These are phyloP conservation scores for Ulota crispa DNA, from an alignment of 225 moss, liverwort and hornwort species.

Conservation along the genomic window DNA sequence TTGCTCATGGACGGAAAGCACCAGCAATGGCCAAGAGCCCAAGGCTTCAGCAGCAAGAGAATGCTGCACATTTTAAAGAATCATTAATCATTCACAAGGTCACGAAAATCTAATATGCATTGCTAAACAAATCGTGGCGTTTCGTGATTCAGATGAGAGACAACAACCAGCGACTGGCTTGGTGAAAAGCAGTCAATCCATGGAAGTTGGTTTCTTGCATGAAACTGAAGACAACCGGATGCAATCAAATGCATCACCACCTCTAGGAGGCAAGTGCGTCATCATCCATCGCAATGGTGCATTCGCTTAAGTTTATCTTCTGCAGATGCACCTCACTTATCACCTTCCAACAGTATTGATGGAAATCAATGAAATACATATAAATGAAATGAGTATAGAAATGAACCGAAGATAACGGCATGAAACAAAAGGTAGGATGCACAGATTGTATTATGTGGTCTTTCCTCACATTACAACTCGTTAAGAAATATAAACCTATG, in stretches of 20 bases:
- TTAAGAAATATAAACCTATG: too few relatives aligned
- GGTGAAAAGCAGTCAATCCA: too few relatives aligned
- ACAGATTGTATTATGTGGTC: too few relatives aligned
- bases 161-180: neutral
- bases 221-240: neutral
- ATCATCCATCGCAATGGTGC: neutral
- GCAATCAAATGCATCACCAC: neutral
- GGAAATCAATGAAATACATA: neutral
- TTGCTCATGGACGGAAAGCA: neutral
- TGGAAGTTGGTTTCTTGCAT: neutral
- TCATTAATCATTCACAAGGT: neutral
- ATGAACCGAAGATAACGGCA: too few relatives aligned
- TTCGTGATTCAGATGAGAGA: neutral
- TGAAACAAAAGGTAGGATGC: too few relatives aligned
- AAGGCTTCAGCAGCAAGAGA: neutral
- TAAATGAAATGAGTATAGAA: neutral
- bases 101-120: neutral
- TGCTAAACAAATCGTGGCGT: neutral
- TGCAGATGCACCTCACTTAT: neutral
- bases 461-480: too few relatives aligned
- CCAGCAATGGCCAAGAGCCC: neutral
- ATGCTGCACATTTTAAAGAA: neutral
- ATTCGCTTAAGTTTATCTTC: neutral
- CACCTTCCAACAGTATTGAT: neutral
- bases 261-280: neutral